Conservation (phyloP, 1,284 basidiomycete species). For the Moesziomyces parantarcticus region DNA sequence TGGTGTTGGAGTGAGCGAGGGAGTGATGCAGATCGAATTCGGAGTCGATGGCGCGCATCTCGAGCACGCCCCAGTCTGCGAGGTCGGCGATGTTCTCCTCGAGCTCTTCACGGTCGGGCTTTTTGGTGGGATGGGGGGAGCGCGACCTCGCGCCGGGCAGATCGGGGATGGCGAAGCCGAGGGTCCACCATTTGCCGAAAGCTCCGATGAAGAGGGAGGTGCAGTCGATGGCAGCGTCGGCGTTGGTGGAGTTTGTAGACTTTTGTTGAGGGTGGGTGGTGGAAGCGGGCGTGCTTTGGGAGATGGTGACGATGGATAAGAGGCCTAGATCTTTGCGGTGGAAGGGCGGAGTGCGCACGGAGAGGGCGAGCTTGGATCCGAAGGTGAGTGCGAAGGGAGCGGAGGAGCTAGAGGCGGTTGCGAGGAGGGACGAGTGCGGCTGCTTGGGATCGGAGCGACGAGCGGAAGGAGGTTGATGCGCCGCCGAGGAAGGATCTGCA, state of each 20-base stretch:
- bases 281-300: conserved; percentile 61
- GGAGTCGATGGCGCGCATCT: conserved; percentile 66
- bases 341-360: conserved; percentile 91
- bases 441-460: conserved; percentile 23
- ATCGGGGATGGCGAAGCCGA: conserved; percentile 71
- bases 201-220: conserved; percentile 87
- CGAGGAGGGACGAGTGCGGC: conserved; percentile 26
- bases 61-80: conserved; percentile 74
- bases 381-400: conserved; percentile 77
- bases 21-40: conserved; percentile 25
- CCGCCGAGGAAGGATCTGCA: conserved; percentile 1
- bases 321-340: conserved; percentile 84
- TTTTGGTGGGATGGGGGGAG: conserved; percentile 73
- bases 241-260: conserved; percentile 8
- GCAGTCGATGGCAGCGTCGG: conserved; percentile 33
- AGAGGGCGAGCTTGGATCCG: conserved; percentile 74
- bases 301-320: conserved; percentile 80
- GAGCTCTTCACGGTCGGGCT: conserved; percentile 68
- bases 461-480: neutral
- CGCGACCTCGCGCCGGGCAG: conserved; percentile 70
- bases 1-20: conserved; percentile 11
- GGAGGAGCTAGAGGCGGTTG: conserved; percentile 24
- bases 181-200: conserved; percentile 87
- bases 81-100: conserved; percentile 78
- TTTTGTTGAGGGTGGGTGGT: conserved; percentile 7